phyloP scores from a whole-genome alignment of 1,139 yeast genomes.

The Kodamaea derodonti region DNA sequence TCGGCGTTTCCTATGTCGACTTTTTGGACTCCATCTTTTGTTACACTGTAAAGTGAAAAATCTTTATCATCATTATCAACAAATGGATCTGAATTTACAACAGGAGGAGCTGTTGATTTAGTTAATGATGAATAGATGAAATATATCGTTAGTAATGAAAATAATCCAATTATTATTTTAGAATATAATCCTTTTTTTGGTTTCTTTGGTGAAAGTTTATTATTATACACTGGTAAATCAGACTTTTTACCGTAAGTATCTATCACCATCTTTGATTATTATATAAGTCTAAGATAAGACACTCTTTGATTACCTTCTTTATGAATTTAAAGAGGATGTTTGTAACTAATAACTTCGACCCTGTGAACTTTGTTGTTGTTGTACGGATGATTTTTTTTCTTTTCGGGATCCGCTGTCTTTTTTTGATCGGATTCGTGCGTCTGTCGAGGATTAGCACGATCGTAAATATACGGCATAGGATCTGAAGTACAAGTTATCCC shows the following conservation, averaged over 20 bases:
- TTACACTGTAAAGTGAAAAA: slow-evolving; percentile 31
- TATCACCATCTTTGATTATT: slow-evolving; percentile 18
- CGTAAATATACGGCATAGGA: background rate
- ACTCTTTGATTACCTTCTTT: no score
- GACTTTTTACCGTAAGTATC: slow-evolving; percentile 38
- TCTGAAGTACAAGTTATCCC: no score
- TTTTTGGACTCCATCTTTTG: slow-evolving; percentile 33
- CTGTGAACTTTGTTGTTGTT: background rate
- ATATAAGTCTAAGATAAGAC: no score
- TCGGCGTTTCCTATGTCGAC: slow-evolving; percentile 9
- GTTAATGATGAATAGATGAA: slow-evolving; percentile 6
- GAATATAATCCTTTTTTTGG: slow-evolving; percentile 6
- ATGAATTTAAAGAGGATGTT: no score
- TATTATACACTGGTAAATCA: slow-evolving; percentile 46
- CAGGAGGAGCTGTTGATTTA: slow-evolving; percentile 1
- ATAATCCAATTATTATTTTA: slow-evolving; percentile 6
- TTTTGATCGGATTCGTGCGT: background rate
- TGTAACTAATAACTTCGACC: no score
- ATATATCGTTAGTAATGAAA: slow-evolving; percentile 8
- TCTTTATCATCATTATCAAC: slow-evolving; percentile 9
- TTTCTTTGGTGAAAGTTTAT: slow-evolving; percentile 14
- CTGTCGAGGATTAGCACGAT: background rate
- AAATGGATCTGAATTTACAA: background rate
- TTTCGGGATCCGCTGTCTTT: background rate
- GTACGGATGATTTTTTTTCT: background rate